A percentile compares a stretch with the other conserved stretches of the same genome.
These are phyloP conservation scores for Mariannaea elegans DNA, from an alignment of 2,329 filamentous ascomycete species.

Conservation along the genomic window DNA sequence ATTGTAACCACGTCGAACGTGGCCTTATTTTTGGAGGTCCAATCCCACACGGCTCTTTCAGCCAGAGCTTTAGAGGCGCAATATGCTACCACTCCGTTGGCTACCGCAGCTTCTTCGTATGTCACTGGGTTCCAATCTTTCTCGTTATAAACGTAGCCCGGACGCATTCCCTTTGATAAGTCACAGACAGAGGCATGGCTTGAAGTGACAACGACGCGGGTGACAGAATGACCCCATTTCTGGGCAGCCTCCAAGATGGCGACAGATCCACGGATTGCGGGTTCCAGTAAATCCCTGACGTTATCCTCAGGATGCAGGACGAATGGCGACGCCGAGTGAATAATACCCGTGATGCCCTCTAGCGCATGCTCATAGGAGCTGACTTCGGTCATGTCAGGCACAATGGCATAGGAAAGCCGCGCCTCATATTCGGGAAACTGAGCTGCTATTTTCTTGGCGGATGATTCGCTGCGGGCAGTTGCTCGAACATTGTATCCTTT, in stretches of 20 bases:
- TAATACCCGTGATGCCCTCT: conserved; percentile 54
- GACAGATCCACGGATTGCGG: conserved; percentile 62
- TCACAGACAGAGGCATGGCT: conserved; percentile 50
- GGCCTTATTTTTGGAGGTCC: conserved; percentile 40
- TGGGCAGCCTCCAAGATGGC: conserved; percentile 59
- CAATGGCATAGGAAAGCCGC: conserved; percentile 15
- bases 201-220: conserved; percentile 67
- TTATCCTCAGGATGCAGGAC: conserved; percentile 66
- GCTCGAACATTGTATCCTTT: conserved; percentile 19
- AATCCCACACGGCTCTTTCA: conserved; percentile 72
- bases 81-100: conserved; percentile 32
- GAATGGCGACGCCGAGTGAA: conserved; percentile 80
- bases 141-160: conserved; percentile 41
- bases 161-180: conserved; percentile 47
- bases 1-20: conserved; percentile 70
- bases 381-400: conserved; percentile 16
- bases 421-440: conserved; percentile 9
- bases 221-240: conserved; percentile 59
- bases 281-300: conserved; percentile 59
- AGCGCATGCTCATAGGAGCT: conserved; percentile 21
- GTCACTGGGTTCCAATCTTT: conserved; percentile 43
- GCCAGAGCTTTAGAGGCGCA: conserved; percentile 61
- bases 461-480: conserved; percentile 11
- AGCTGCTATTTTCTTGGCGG: conserved; percentile 10
- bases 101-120: conserved; percentile 26